Evolutionary conservation across 306 rosid species (phyloP).

Genomic region (Adenanthera pavonina): DNA sequence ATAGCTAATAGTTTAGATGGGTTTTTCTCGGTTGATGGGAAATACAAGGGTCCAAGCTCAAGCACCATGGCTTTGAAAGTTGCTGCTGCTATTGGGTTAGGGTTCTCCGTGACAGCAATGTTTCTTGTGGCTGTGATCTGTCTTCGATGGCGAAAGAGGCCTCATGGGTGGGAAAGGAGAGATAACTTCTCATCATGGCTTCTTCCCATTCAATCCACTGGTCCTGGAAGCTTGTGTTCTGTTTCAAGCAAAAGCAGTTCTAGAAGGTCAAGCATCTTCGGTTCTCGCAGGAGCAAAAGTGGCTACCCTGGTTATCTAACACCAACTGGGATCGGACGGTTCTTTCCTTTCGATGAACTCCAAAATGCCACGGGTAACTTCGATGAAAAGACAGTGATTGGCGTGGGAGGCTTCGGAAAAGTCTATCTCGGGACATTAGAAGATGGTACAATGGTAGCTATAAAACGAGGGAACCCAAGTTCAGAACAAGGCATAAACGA

Average conservation of each 20-base stretch:
- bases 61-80: conserved; percentile 37
- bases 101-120: conserved; percentile 46
- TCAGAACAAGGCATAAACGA: conserved; percentile 86
- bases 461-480: conserved; percentile 70
- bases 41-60: conserved; percentile 51
- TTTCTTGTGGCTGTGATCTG: conserved; percentile 43
- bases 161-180: conserved; percentile 56
- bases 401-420: conserved; percentile 90
- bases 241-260: conserved; percentile 47
- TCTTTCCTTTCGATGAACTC: conserved; percentile 59
- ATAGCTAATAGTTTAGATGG: conserved; percentile 66
- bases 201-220: conserved; percentile 53
- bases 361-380: conserved; percentile 68
- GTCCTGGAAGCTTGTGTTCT: conserved; percentile 24
- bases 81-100: conserved; percentile 55
- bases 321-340: conserved; percentile 50
- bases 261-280: conserved; percentile 43
- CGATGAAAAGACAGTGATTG: conserved; percentile 70
- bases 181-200: conserved; percentile 71
- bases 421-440: conserved; percentile 74
- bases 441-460: conserved; percentile 73
- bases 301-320: conserved; percentile 43
- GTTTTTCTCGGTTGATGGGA: conserved; percentile 53
- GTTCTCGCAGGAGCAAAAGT: conserved; percentile 62
- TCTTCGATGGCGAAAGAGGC: conserved; percentile 61